phyloP scores from a whole-genome alignment of 441 rosid genomes.

The Erodium texanum region DNA sequence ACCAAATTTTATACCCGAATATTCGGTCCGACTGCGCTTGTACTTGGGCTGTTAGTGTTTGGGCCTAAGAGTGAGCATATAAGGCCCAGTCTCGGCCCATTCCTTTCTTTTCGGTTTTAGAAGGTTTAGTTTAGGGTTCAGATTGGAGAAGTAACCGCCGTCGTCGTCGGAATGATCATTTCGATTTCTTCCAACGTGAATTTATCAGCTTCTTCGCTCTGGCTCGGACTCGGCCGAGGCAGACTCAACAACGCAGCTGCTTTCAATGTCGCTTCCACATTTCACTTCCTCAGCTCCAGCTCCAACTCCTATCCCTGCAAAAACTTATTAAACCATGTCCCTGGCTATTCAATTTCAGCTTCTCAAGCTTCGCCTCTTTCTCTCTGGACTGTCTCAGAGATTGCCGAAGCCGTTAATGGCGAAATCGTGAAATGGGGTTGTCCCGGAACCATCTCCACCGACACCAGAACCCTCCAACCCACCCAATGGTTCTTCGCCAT shows the following conservation, averaged over 20 bases:
- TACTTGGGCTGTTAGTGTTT: no score
- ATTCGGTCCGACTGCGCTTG: no score
- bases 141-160: background rate
- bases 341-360: background rate
- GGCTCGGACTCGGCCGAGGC: background rate
- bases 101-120: no score
- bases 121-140: background rate
- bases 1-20: no score
- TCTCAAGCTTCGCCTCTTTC: background rate
- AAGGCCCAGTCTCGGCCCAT: no score
- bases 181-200: background rate
- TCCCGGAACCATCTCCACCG: slow-evolving; percentile 25
- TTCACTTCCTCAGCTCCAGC: no score
- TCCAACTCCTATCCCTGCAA: no score
- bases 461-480: slow-evolving; percentile 26
- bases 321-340: no score
- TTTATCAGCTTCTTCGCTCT: background rate
- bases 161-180: background rate
- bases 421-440: slow-evolving; percentile 26
- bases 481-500: slow-evolving; percentile 30
- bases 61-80: no score
- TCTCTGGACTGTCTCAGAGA: slow-evolving; percentile 22
- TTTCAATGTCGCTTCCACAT: background rate
- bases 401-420: slow-evolving; percentile 27
- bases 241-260: background rate